Evolutionary conservation across 441 rosid species (phyloP).

Genomic region (Arabidopsis lyrata): DNA sequence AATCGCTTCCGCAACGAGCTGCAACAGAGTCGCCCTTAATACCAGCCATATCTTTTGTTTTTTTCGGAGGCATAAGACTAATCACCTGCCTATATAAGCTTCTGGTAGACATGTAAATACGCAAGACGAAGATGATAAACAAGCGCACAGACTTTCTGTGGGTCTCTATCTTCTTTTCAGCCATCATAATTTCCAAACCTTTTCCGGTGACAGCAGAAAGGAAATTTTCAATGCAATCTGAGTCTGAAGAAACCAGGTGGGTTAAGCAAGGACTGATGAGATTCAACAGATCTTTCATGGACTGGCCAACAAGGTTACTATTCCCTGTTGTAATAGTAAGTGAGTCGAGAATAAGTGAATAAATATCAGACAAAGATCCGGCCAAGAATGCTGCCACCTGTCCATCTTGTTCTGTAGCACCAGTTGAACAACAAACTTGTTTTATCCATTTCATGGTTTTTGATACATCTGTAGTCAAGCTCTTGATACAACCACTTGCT

Average conservation of each 20-base stretch:
- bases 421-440: conserved; percentile 49
- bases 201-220: conserved; percentile 61
- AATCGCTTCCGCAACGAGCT: conserved; percentile 68
- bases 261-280: conserved; percentile 64
- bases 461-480: conserved; percentile 65
- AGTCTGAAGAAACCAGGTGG: conserved; percentile 59
- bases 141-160: conserved; percentile 58
- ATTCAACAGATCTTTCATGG: conserved; percentile 62
- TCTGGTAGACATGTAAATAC: conserved; percentile 73
- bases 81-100: conserved; percentile 79
- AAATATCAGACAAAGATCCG: conserved; percentile 75
- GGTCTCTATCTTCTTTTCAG: conserved; percentile 45
- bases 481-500: conserved; percentile 69
- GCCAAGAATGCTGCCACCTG: conserved; percentile 67
- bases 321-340: conserved; percentile 76
- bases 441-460: conserved; percentile 74
- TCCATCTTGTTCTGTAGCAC: conserved; percentile 49
- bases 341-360: conserved; percentile 70
- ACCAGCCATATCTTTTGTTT: conserved; percentile 62
- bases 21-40: conserved; percentile 58
- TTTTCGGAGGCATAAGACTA: conserved; percentile 70
- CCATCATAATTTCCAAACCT: conserved; percentile 38
- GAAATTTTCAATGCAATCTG: conserved; percentile 57
- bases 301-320: conserved; percentile 68
- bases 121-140: conserved; percentile 74